phyloP scores from a whole-genome alignment of 2,329 filamentous ascomycete genomes.

The Aaosphaeria arxii region DNA sequence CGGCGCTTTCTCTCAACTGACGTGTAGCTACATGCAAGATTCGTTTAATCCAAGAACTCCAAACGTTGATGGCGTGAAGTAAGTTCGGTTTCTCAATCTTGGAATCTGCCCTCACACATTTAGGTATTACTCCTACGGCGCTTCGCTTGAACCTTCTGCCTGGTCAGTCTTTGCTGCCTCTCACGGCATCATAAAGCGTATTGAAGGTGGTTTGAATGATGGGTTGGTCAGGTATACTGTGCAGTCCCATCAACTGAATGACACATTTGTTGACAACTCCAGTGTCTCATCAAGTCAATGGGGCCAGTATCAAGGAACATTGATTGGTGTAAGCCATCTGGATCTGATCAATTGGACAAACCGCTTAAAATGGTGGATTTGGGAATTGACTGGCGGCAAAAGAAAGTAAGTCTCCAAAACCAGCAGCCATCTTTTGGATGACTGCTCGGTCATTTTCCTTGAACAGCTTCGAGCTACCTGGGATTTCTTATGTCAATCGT shows the following conservation, averaged over 20 bases:
- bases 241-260: not conserved
- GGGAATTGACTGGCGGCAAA: constrained; percentile 54
- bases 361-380: constrained; percentile 57
- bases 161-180: constrained; percentile 58
- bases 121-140: constrained; percentile 62
- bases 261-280: not conserved
- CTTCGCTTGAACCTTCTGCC: constrained; percentile 52
- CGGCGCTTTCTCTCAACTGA: constrained; percentile 61
- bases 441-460: too few relatives aligned
- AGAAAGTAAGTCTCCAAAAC: constrained; percentile 43
- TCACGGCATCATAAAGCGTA: constrained; percentile 52
- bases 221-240: constrained; percentile 54
- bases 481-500: too few relatives aligned
- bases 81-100: constrained; percentile 9
- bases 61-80: constrained; percentile 52
- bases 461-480: too few relatives aligned
- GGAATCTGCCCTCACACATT: not conserved
- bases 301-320: constrained; percentile 62
- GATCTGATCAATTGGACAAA: constrained; percentile 68
- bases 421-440: too few relatives aligned
- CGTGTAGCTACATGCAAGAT: constrained; percentile 55
- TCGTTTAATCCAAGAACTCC: constrained; percentile 60
- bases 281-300: constrained; percentile 58
- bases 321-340: constrained; percentile 62
- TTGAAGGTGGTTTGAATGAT: constrained; percentile 60